A percentile compares a stretch with the other conserved stretches of the same genome.
phyloP scores from a whole-genome alignment of 805 yeast genomes.

The Ascoidea rubescens region DNA sequence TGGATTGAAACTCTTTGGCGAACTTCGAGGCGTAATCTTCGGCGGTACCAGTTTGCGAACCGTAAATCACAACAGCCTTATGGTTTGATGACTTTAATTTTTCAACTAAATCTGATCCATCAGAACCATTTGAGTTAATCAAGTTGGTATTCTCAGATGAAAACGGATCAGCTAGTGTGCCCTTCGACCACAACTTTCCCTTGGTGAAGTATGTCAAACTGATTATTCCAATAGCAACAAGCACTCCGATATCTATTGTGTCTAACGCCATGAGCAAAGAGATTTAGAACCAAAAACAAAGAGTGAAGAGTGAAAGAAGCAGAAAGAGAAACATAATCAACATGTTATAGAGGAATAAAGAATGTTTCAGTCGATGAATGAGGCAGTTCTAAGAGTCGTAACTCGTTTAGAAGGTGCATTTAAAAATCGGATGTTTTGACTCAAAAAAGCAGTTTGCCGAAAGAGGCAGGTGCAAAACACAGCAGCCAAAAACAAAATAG shows the following conservation, averaged over 20 bases:
- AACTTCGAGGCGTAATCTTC: constrained; percentile 91
- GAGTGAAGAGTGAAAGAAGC: neutral
- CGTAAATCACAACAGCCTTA: constrained; percentile 70
- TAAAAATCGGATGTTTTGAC: too few species aligned
- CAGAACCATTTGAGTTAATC: neutral
- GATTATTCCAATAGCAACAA: neutral
- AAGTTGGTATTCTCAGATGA: neutral
- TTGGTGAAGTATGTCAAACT: neutral
- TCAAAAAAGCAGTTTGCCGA: too few species aligned
- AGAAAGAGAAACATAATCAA: neutral
- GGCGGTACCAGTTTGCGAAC: constrained; percentile 97
- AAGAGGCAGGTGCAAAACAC: too few species aligned
- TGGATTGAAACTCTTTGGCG: constrained; percentile 74
- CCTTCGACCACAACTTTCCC: neutral
- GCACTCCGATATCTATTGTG: neutral
- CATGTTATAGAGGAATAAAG: neutral
- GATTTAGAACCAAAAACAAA: neutral
- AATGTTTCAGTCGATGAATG: neutral
- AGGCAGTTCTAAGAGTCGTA: too few species aligned
- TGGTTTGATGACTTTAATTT: constrained; percentile 43
- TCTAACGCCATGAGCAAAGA: neutral
- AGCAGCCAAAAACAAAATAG: too few species aligned
- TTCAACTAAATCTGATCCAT: too few species aligned
- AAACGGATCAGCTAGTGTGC: neutral
- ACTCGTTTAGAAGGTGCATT: too few species aligned